Conservation (phyloP, 78 protist genomes). For the Dictyostelium capitatum region DNA sequence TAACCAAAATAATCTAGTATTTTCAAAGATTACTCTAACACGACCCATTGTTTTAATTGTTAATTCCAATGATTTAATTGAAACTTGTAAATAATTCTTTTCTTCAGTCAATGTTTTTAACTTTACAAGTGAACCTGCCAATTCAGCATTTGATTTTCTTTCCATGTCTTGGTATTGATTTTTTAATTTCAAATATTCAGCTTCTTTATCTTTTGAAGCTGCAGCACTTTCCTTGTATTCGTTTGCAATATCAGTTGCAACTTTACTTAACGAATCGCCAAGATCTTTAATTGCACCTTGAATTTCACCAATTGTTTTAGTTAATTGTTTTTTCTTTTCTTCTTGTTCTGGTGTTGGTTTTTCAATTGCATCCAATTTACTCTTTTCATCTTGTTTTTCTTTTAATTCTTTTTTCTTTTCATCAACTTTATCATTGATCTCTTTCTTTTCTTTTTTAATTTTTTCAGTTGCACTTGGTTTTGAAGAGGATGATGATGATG, state of each 20-base stretch:
- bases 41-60: conserved; percentile 3
- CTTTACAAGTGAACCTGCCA: neutral
- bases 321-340: neutral
- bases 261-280: neutral
- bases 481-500: neutral
- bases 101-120: neutral
- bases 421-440: neutral
- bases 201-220: neutral
- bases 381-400: neutral
- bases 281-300: neutral
- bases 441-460: neutral
- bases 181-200: neutral
- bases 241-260: neutral
- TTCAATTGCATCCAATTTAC: neutral
- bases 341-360: neutral
- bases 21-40: neutral
- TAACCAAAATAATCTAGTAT: conserved; percentile 5
- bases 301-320: neutral
- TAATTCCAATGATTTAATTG: neutral
- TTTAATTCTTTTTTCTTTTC: neutral
- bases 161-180: conserved; percentile 5
- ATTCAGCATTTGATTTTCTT: conserved; percentile 14
- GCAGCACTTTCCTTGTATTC: neutral
- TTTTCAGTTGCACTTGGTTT: neutral
- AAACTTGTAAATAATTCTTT: neutral